These are phyloP conservation scores for Periconia macrospinosa DNA, from an alignment of 2,329 filamentous ascomycete species.

Conservation along the genomic window DNA sequence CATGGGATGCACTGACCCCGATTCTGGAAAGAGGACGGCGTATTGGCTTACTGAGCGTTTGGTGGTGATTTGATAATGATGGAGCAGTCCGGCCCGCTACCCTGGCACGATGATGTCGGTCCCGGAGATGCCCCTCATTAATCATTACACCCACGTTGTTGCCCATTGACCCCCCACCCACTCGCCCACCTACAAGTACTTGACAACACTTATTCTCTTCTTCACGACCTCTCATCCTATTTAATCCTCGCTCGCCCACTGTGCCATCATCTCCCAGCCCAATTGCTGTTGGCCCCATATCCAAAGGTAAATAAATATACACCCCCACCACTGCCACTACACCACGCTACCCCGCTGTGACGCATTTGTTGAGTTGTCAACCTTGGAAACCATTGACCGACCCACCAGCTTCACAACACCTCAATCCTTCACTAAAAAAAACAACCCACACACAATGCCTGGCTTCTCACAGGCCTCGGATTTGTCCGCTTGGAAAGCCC, in stretches of 20 bases:
- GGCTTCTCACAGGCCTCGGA: conserved; percentile 82
- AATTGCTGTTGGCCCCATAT: no score
- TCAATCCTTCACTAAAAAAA: conserved; percentile 2
- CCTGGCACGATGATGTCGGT: conserved; percentile 7
- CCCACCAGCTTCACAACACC: conserved; percentile 25
- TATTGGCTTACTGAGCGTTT: conserved; percentile 30
- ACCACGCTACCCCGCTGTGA: conserved; percentile 8
- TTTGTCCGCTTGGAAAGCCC: conserved; percentile 83
- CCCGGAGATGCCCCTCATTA: neutral
- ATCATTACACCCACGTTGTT: neutral
- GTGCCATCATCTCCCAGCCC: neutral
- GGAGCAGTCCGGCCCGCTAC: conserved; percentile 2
- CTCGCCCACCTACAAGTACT: neutral
- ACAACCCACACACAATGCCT: conserved; percentile 48
- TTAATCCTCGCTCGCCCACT: neutral
- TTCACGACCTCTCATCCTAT: no score
- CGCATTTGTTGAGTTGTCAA: conserved; percentile 3
- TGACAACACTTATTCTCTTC: no score
- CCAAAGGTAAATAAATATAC: neutral
- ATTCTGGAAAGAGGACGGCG: neutral
- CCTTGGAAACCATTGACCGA: conserved; percentile 14
- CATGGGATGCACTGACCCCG: neutral
- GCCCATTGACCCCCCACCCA: neutral
- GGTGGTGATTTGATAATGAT: conserved; percentile 15
- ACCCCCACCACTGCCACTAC: neutral